Evolutionary conservation across 2,329 filamentous ascomycete genomes (phyloP), one percentile per base, ranked within the genome.

Genomic region (Diaporthe vaccinii): DNA sequence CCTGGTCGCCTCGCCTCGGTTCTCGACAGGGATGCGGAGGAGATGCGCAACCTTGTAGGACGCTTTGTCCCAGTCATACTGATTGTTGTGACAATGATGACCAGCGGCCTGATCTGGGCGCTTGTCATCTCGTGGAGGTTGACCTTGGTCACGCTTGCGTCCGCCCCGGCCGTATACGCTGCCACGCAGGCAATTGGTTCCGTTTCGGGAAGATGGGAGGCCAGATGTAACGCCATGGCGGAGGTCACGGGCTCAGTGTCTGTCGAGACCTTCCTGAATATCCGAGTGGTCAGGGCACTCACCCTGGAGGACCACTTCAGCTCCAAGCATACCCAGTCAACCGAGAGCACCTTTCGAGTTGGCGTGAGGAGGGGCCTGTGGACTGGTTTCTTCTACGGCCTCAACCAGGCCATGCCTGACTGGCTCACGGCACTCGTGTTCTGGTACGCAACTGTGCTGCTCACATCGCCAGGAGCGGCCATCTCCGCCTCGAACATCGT

Each of bases 31-130:
- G 94, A 95, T 79, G 94, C 93, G 0, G 95, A 98, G 81, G 95
- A 98, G 81, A 96, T 97, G 90, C 90, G 94, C 12, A 95, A 94
- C 78, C 85, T 98, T 0, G 88, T 98, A 0, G 93, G 94, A 2
- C 90, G 93, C 1, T 98, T 98, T 80, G 88, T 93, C 0, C 93
- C 93, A 1, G 91, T 93, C 72, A 83, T 93, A 0, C 87, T 96
- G 20, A 90, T 93, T 14, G 92, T 94, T 4, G 81, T 87, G 0
- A 84, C 91, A 70, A 96, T 98, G 88, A 87, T 94, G 25, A 74
- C 85, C 0, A 89, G 93, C n/a, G 92, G 94, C 0, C 80, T 97
- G 9, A 80, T 89, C 2, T 98, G 95, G 96, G 92, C 94, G 5
- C 82, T 97, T 22, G 82, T 87, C 0, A 89, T 93, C 41, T 93